Evolutionary conservation across 2,329 filamentous ascomycete species (phyloP), one percentile per base, ranked within the genome.

Genomic region (Pseudocercospora eumusae): DNA sequence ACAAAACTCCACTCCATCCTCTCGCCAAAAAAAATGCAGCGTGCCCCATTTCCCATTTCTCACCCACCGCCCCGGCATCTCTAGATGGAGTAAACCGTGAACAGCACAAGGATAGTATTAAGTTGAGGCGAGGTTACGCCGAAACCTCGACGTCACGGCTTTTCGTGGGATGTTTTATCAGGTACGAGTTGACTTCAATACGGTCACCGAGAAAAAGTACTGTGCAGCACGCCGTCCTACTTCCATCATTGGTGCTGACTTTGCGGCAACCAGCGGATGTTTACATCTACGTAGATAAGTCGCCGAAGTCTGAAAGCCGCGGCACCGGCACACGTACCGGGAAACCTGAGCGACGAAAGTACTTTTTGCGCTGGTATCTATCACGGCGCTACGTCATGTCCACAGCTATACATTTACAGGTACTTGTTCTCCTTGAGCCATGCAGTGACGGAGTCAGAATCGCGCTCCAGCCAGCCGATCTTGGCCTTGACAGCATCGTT

Each of bases 401-500:
- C 36, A 18, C 18, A 15, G 36, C 36, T 8, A 7, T 18, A 18
- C 8, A 52, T 52, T 54, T 71, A 75, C 70, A 85, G 73, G 69
- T 89, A 90, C 57, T 84, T 84, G 69, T 88, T 86, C 71, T 84
- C 80, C 76, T 86, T 85, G 66, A 91, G 78, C 88, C 89, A 93
- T 58, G 76, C 71, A 74, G 85, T 83, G n/a, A 96, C 90, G 76
- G 96, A 91, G 27, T 85, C 83, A 47, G 83, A 81, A 76, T 96
- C 93, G 62, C 92, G 85, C 75, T 86, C 79, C 60, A 96, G 75
- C 91, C 91, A 96, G 63, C 87, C 84, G 70, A 88, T 83, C 85
- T 96, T 98, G 59, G 92, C 92, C 64, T 86, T 85, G 71, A 97
- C 89, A 3, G 88, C 83, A 75, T 98, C 93, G 69, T 89, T 83